Base-by-base conservation (phyloP, 2,329 filamentous ascomycete genomes). In the Mollisiaceae sp. region DNA sequence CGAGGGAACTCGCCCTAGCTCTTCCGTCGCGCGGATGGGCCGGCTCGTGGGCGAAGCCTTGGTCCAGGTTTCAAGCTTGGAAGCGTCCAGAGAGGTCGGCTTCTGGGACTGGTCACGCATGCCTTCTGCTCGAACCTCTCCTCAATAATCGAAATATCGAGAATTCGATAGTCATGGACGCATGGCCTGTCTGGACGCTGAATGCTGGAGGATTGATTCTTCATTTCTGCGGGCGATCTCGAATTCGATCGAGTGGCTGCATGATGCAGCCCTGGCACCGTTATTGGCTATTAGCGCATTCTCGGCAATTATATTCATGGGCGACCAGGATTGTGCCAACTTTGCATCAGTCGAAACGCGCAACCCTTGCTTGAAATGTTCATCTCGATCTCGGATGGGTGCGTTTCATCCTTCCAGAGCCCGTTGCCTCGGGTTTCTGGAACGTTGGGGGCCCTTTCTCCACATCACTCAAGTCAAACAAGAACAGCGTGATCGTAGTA, bases 321-420 rank as follows among this genome's bases (percentile, higher is more conserved):
- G 41, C 45, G 39, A 39, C 36, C 50, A 61, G 56, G 50, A 61
- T 59, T 58, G 11, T 68, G 64, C 64, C 64, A 66, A 62, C 60
- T 67, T 65, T 69, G 66, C 70, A 70, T 70, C 64, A 70, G 60
- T 22, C 59, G 63, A 64, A 60, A 59, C 59, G 45, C 61, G 38
- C 47, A 59, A 55, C 60, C 55, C 63, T 54, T 36, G 62, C 36
- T 39, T 24, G 9, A 9, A 61, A 36, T 22, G 39, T 59, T 57
- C 60, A 67, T 69, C 63, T 59, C 66, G 67, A 68, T 70, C 27
- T 32, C 68, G 62, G 66, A 67, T 66, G 64, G 62, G 59, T 62
- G 64, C 60, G 70, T 71, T 72, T 71, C 67, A 71, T 50, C 54
- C 41, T 67, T 45, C 63, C 65, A n/a, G 57, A 62, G 63, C 43